Base-by-base conservation (phyloP, 202 grass and related monocot genomes). In the Brachypodium distachyon region DNA sequence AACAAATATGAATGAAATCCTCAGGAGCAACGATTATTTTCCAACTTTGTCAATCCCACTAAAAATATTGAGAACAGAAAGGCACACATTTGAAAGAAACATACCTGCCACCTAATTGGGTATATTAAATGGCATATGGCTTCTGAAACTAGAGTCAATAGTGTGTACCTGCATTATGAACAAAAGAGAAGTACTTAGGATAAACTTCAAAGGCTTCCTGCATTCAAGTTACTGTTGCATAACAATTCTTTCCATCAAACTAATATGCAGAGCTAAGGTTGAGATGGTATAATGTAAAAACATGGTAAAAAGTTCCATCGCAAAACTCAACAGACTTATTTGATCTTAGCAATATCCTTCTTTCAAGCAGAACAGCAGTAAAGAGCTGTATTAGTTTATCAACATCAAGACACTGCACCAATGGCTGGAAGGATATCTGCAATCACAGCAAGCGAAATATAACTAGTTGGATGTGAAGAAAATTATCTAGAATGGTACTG, bases 121-220 rank as follows among this genome's bases (percentile, higher is more conserved):
- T 99, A 96, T 87, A 96, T 95, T 83, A 99, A 95, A 87, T 99
- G 96, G 85, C 96, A 99, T 81, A 99, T 93, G 73, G 96, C 92
- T 89, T 99, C 96, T 56, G 96, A 99, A 44, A 95, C 96, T 75
- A 99, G 77, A 76, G 96, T 99, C 69, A 99, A 85, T 59, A 99
- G 80, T 59, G 96, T 89, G 79, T 99, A 99, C 81, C 96, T 93
- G 78, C 85, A 82, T 66, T 68, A 84, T 48, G 13, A 68, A 87
- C 54, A 79, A 70, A 76, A 77, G 13, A 71, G 19, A 61, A 83
- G 65, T 29, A 34, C 74, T 60, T 85, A 48, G n/a, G 31, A 55
- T 67, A 59, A 62, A 37, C 36, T 59, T 58, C 70, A 70, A 69
- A 43, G 40, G 74, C 38, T 52, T 84, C 41, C 43, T 73, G 18